These are phyloP conservation scores for Pseudocercospora fuligena DNA, from an alignment of 2,329 filamentous ascomycete genomes.

Conservation along the genomic window DNA sequence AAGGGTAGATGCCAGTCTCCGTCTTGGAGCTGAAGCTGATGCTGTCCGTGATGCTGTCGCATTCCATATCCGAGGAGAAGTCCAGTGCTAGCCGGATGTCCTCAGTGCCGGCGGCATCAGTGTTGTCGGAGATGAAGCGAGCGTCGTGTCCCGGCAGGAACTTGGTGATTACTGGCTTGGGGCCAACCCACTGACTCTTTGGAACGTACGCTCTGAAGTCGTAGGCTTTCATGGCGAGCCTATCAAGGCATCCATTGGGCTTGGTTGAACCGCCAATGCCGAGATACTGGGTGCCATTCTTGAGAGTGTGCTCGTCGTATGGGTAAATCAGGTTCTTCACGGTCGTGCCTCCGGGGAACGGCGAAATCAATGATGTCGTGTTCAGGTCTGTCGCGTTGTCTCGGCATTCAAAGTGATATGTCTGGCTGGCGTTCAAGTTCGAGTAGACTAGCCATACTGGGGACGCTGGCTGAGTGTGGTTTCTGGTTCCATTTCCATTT, in stretches of 20 bases:
- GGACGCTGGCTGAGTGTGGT: slow-evolving; percentile 35
- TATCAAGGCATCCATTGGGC: slow-evolving; percentile 59
- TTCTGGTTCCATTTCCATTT: slow-evolving; percentile 38
- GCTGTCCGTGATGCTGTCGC: slow-evolving; percentile 54
- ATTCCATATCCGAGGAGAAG: slow-evolving; percentile 66
- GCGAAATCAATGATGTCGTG: slow-evolving; percentile 56
- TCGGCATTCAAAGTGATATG: slow-evolving; percentile 63
- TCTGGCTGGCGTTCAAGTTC: slow-evolving; percentile 51
- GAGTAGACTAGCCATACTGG: slow-evolving; percentile 57
- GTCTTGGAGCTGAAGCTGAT: slow-evolving; percentile 60
- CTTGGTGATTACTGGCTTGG: slow-evolving; percentile 62
- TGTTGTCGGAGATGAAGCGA: slow-evolving; percentile 57
- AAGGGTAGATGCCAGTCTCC: slow-evolving; percentile 48
- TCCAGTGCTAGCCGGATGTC: slow-evolving; percentile 56
- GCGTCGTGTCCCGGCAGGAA: slow-evolving; percentile 64
- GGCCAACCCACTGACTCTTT: slow-evolving; percentile 51
- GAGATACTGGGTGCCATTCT: slow-evolving; percentile 30
- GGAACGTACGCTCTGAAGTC: slow-evolving; percentile 64
- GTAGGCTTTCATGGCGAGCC: slow-evolving; percentile 57
- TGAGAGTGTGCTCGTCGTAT: slow-evolving; percentile 58
- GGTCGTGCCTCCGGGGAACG: slow-evolving; percentile 56
- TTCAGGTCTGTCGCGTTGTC: slow-evolving; percentile 37
- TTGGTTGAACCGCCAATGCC: slow-evolving; percentile 51
- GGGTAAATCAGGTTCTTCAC: slow-evolving; percentile 67
- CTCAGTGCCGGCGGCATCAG: slow-evolving; percentile 36